Conservation (phyloP, 2,329 filamentous ascomycete genomes). For the Tolypocladium capitatum region DNA sequence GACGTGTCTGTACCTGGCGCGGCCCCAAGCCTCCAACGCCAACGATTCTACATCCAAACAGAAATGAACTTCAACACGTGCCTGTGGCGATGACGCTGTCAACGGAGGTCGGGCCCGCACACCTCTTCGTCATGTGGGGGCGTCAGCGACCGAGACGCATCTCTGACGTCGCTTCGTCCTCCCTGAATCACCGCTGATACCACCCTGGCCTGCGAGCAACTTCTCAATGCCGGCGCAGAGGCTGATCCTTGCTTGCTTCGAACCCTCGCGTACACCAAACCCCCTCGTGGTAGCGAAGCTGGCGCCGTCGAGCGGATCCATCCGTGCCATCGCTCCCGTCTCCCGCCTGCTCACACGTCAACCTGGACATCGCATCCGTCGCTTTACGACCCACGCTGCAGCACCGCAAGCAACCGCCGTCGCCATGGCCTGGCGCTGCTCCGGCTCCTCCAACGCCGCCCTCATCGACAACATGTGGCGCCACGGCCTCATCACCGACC, state of each 20-base stretch:
- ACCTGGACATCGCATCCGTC: not conserved
- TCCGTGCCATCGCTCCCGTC: not conserved
- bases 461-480: slow-evolving; percentile 66
- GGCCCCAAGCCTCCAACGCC: not conserved
- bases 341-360: not conserved
- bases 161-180: not conserved
- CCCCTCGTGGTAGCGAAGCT: not conserved
- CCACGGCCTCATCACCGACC: slow-evolving; percentile 59
- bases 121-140: not conserved
- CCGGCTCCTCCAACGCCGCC: slow-evolving; percentile 58
- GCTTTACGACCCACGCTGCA: not conserved
- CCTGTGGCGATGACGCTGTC: too few species aligned
- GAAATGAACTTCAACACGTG: too few species aligned
- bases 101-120: not conserved
- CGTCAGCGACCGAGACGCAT: not conserved
- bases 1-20: too few species aligned
- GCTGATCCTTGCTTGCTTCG: not conserved
- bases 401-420: slow-evolving; percentile 3
- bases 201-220: not conserved
- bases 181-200: too few species aligned
- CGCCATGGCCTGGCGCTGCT: slow-evolving; percentile 82
- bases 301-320: not conserved
- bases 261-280: not conserved
- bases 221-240: not conserved
- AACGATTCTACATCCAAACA: too few species aligned